Conservation (phyloP, 495 filamentous ascomycete genomes). For the Xylaria bambusicola region DNA sequence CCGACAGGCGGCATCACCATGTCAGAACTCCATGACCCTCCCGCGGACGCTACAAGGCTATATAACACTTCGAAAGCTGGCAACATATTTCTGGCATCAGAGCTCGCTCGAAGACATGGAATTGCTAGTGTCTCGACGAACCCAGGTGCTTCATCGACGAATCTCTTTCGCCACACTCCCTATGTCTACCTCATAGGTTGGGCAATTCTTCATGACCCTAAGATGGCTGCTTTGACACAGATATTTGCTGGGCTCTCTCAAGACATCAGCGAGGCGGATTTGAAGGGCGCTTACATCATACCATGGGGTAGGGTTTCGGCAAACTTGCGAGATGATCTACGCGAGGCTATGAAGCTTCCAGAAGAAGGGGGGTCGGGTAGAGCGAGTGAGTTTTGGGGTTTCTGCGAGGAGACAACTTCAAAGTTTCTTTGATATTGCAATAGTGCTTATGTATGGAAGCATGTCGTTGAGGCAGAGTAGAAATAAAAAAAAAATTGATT, state of each 20-base stretch:
- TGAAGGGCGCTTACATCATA: slow-evolving; percentile 42
- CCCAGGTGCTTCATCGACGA: slow-evolving; percentile 41
- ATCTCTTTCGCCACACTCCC: slow-evolving; percentile 30
- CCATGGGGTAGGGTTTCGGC: slow-evolving; percentile 41
- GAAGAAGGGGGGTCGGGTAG: slow-evolving; percentile 25
- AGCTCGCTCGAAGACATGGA: slow-evolving; percentile 34
- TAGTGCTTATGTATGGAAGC: neutral
- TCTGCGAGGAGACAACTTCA: slow-evolving; percentile 27
- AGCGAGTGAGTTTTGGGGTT: slow-evolving; percentile 28
- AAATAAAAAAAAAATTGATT: neutral
- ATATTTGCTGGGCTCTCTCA: slow-evolving; percentile 45
- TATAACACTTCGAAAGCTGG: slow-evolving; percentile 46
- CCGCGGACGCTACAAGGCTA: slow-evolving; percentile 25
- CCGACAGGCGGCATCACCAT: slow-evolving; percentile 38
- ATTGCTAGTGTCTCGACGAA: slow-evolving; percentile 46
- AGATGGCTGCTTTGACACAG: slow-evolving; percentile 43
- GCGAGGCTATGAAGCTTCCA: slow-evolving; percentile 15
- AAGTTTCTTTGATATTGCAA: neutral
- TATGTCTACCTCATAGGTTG: slow-evolving; percentile 23
- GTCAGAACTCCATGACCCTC: slow-evolving; percentile 25
- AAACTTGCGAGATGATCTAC: slow-evolving; percentile 20
- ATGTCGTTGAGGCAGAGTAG: neutral
- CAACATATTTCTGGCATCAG: slow-evolving; percentile 39
- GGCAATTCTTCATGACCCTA: slow-evolving; percentile 33
- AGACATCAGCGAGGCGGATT: slow-evolving; percentile 35